Evolutionary conservation across 2,329 filamentous ascomycete species (phyloP).

Genomic region (Pseudocercospora fijiensis): DNA sequence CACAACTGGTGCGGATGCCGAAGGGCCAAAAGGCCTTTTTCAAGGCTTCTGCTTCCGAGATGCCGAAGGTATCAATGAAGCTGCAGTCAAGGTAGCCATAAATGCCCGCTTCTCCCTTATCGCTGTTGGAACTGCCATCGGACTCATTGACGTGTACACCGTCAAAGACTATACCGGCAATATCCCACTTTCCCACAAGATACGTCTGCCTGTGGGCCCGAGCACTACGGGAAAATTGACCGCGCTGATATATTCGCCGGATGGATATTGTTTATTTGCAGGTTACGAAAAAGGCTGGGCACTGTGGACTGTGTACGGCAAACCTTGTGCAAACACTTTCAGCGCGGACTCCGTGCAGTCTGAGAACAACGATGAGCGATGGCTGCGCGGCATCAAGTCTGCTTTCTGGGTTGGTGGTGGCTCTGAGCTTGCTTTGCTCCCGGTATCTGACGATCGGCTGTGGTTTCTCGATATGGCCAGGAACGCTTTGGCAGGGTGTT

Average conservation of each 20-base stretch:
- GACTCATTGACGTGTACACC: conserved; percentile 82
- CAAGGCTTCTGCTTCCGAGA: conserved; percentile 87
- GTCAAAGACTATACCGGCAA: conserved; percentile 92
- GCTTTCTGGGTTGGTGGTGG: conserved; percentile 86
- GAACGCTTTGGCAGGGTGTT: conserved; percentile 89
- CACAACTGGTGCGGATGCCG: conserved; percentile 36
- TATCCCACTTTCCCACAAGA: conserved; percentile 79
- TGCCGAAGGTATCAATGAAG: conserved; percentile 59
- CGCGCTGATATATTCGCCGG: conserved; percentile 81
- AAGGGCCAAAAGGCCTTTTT: conserved; percentile 67
- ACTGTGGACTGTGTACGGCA: conserved; percentile 96
- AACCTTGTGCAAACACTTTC: conserved; percentile 82
- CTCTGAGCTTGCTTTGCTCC: conserved; percentile 75
- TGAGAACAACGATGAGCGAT: conserved; percentile 70
- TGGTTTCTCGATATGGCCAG: conserved; percentile 91
- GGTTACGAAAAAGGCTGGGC: conserved; percentile 93
- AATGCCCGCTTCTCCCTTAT: conserved; percentile 95
- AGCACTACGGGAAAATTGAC: conserved; percentile 68
- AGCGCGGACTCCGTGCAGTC: conserved; percentile 64
- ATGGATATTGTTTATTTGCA: conserved; percentile 93
- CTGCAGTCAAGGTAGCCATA: conserved; percentile 74
- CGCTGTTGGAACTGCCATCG: conserved; percentile 77
- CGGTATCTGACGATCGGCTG: conserved; percentile 68
- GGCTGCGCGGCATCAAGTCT: conserved; percentile 75
- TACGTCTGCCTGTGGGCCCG: conserved; percentile 67